A percentile compares a stretch with the other conserved stretches of the same genome.
Evolutionary conservation across 2,329 filamentous ascomycete genomes (phyloP).

Genomic region (Chaetomium olivaceum): DNA sequence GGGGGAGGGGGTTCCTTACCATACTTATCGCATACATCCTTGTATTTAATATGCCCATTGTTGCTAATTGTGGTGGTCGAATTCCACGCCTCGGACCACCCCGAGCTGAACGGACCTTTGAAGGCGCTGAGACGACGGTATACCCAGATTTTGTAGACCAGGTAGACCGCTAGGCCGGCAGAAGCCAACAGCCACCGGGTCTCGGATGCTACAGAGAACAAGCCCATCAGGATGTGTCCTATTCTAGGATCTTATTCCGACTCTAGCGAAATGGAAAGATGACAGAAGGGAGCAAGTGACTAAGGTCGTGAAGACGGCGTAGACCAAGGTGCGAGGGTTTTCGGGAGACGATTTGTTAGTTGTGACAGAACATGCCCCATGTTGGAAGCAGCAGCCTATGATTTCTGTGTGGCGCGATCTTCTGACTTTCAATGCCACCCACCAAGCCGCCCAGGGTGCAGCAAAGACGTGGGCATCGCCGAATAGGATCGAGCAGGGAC

Average conservation of each 20-base stretch:
- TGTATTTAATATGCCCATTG: background rate
- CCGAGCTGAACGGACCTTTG: background rate
- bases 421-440: background rate
- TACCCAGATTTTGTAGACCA: background rate
- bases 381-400: background rate
- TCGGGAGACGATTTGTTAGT: background rate
- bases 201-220: background rate
- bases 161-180: background rate
- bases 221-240: background rate
- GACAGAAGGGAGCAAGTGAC: background rate
- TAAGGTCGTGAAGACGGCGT: background rate
- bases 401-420: background rate
- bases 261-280: no score
- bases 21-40: constrained; percentile 9
- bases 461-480: background rate
- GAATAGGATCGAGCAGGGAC: background rate
- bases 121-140: background rate
- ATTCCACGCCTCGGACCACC: background rate
- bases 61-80: background rate
- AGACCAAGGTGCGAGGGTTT: no score
- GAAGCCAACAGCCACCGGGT: background rate
- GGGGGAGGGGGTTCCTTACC: background rate
- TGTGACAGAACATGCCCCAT: background rate
- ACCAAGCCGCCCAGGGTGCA: background rate
- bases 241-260: background rate